A percentile compares a stretch with the other conserved stretches of the same genome.
Evolutionary conservation across 768 basidiomycete species (phyloP).

Genomic region (Tulasnella sp.): DNA sequence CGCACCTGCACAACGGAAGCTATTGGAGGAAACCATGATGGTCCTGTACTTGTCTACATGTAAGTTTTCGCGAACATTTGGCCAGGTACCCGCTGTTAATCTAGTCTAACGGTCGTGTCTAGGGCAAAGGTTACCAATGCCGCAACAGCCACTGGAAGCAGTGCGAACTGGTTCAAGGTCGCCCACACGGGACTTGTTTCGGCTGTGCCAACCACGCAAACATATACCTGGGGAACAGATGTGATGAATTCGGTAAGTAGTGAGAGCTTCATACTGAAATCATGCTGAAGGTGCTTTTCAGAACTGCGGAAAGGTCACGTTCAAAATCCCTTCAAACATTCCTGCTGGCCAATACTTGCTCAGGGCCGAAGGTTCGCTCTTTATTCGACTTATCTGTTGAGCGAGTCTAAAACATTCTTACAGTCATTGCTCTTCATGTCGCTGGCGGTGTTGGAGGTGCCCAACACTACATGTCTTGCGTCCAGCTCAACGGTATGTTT

Average conservation of each 20-base stretch:
- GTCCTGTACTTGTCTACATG: constrained; percentile 39
- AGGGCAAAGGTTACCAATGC: constrained; percentile 35
- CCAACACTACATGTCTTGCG: constrained; percentile 40
- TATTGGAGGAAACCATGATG: constrained; percentile 42
- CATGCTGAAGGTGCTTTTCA: background rate
- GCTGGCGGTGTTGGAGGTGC: constrained; percentile 34
- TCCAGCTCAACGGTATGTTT: constrained; percentile 35
- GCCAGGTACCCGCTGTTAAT: no score
- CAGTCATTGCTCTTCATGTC: constrained; percentile 37
- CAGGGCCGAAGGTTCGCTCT: constrained; percentile 38
- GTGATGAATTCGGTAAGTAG: constrained; percentile 12
- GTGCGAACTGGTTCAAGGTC: constrained; percentile 40
- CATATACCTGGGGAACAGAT: constrained; percentile 16
- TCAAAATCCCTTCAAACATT: constrained; percentile 34
- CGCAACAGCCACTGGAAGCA: constrained; percentile 31
- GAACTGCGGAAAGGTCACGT: constrained; percentile 27
- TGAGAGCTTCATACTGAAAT: no score
- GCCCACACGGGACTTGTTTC: constrained; percentile 37
- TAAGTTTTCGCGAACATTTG: no score
- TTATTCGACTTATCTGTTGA: no score
- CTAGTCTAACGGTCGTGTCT: background rate
- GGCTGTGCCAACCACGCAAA: constrained; percentile 32
- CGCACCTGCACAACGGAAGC: constrained; percentile 36
- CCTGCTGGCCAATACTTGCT: constrained; percentile 37
- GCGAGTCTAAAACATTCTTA: no score